Conservation (phyloP, 2,329 filamentous ascomycete genomes). For the Curvularia lunata region DNA sequence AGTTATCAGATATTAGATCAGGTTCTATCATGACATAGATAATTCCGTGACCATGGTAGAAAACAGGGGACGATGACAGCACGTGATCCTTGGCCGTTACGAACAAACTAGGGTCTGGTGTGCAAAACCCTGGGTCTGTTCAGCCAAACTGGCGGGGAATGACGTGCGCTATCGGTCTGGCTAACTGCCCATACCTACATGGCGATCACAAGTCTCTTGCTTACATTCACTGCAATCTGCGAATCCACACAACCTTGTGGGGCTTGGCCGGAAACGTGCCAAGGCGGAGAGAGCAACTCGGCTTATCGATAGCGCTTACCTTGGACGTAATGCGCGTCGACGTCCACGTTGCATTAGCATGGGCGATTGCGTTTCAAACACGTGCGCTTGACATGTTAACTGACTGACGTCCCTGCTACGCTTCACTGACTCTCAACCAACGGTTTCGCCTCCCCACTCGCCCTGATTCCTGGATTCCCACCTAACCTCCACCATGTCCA, state of each 20-base stretch:
- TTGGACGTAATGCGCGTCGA: constrained; percentile 8
- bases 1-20: not conserved
- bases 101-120: not conserved
- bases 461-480: not conserved
- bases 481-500: constrained; percentile 43
- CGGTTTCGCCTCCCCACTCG: not conserved
- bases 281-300: not conserved
- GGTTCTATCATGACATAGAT: not conserved
- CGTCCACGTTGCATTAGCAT: constrained; percentile 16
- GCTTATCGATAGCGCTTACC: constrained; percentile 16
- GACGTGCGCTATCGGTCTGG: not conserved
- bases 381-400: not conserved
- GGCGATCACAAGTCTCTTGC: not conserved
- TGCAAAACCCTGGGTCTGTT: not conserved
- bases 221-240: not conserved
- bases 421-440: not conserved
- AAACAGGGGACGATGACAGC: not conserved
- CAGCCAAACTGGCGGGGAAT: not conserved
- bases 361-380: constrained; percentile 4
- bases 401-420: not conserved
- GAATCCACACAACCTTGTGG: not conserved
- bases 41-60: not conserved
- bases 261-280: not conserved
- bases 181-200: not conserved
- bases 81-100: not conserved